Percentiles rank a stretch among this genome's conserved stretches.
Conservation (phyloP, 78 protist genomes). For the Dictyostelium discoideum region dicty_2.7 NC_007088.5:5346501-5347000, state of each 20-base stretch:
- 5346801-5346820: conserved; percentile 49
- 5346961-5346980: conserved; percentile 60
- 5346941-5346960: conserved; percentile 20
- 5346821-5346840: conserved; percentile 64
- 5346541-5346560: neutral
- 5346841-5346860: conserved; percentile 23
- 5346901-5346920: neutral
- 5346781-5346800: conserved; percentile 29
- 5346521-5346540: neutral
- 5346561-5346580: conserved; percentile 16
- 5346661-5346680: neutral
- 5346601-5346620: neutral
- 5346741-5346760: conserved; percentile 29
- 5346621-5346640: neutral
- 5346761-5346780: conserved; percentile 24
- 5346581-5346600: conserved; percentile 37
- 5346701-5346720: conserved; percentile 45
- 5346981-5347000: conserved; percentile 5
- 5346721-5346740: conserved; percentile 41
- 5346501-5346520: conserved; percentile 70
- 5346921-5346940: neutral
- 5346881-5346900: conserved; percentile 39
- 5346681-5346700: conserved; percentile 40
- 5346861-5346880: conserved; percentile 11
- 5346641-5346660: conserved; percentile 1